These are phyloP conservation scores for Lobulomyces angularis DNA, from an alignment of 192 early-diverging fungal genomes.

Conservation along the genomic window DNA sequence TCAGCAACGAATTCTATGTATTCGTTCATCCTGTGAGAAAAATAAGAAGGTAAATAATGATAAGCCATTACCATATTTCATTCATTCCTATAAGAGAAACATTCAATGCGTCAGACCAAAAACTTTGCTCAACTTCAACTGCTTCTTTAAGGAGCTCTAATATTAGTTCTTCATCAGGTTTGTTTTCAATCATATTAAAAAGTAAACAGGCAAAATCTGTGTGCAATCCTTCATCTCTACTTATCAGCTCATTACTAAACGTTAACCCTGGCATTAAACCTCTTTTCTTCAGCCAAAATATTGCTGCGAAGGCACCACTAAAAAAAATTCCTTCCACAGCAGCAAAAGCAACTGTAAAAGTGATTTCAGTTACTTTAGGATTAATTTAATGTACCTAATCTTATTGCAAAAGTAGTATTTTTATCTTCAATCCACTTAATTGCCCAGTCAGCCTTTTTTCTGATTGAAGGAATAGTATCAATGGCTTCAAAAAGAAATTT, in stretches of 20 bases:
- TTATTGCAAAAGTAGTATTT: slow-evolving; percentile 72
- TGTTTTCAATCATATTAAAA: slow-evolving; percentile 66
- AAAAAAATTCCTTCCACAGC: slow-evolving; percentile 99
- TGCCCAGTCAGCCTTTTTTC: slow-evolving; percentile 95
- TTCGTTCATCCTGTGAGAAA: slow-evolving; percentile 80
- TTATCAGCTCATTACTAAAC: slow-evolving; percentile 96
- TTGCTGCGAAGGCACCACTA: slow-evolving; percentile 91
- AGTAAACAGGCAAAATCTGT: slow-evolving; percentile 94
- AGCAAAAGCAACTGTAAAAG: slow-evolving; percentile 95
- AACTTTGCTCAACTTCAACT: slow-evolving; percentile 89
- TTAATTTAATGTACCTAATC: too few relatives aligned
- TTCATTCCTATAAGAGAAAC: slow-evolving; percentile 95
- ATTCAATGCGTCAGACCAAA: slow-evolving; percentile 86
- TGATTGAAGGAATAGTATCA: slow-evolving; percentile 90
- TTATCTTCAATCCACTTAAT: slow-evolving; percentile 79
- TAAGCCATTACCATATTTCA: too few relatives aligned
- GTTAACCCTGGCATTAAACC: slow-evolving; percentile 95
- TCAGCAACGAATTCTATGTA: slow-evolving; percentile 99
- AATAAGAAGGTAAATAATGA: too few relatives aligned
- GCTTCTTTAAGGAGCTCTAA: slow-evolving; percentile 72
- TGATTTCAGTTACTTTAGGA: too few relatives aligned
- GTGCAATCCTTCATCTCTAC: slow-evolving; percentile 93
- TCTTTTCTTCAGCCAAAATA: slow-evolving; percentile 99
- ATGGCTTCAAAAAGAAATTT: slow-evolving; percentile 84
- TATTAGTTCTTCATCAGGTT: slow-evolving; percentile 54